phyloP scores from a whole-genome alignment of 768 basidiomycete genomes.

The Collybiopsis luxurians region DNA sequence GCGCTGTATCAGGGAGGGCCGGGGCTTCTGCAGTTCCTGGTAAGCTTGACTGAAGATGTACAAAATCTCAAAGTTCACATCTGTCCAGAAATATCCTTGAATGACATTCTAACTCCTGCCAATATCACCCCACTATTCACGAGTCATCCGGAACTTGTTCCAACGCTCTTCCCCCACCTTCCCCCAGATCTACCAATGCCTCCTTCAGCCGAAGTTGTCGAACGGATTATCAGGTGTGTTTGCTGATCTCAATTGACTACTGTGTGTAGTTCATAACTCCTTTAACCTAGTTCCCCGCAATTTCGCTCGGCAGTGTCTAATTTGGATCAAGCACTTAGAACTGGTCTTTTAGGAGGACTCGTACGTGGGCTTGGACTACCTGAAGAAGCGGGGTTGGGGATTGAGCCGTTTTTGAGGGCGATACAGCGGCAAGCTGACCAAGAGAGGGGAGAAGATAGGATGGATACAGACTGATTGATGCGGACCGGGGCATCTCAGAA shows the following conservation, averaged over 20 bases:
- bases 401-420: constrained; percentile 78
- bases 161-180: constrained; percentile 75
- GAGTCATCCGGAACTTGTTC: constrained; percentile 64
- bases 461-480: constrained; percentile 71
- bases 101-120: constrained; percentile 72
- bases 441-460: constrained; percentile 49
- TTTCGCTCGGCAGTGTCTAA: constrained; percentile 77
- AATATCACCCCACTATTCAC: constrained; percentile 72
- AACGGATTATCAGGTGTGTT: constrained; percentile 62
- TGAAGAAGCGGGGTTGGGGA: constrained; percentile 77
- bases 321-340: constrained; percentile 82
- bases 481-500: too few species aligned
- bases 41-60: constrained; percentile 13
- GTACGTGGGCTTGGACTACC: constrained; percentile 80
- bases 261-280: not conserved
- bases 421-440: constrained; percentile 72
- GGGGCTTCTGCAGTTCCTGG: constrained; percentile 31
- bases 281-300: constrained; percentile 58
- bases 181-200: constrained; percentile 73
- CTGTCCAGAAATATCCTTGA: constrained; percentile 56
- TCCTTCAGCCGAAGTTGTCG: constrained; percentile 66
- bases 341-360: constrained; percentile 72
- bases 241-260: not conserved
- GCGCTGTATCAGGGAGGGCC: constrained; percentile 34
- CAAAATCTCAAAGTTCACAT: not conserved